phyloP scores from a whole-genome alignment of 768 basidiomycete genomes.

The Leccinum imitatum region DNA sequence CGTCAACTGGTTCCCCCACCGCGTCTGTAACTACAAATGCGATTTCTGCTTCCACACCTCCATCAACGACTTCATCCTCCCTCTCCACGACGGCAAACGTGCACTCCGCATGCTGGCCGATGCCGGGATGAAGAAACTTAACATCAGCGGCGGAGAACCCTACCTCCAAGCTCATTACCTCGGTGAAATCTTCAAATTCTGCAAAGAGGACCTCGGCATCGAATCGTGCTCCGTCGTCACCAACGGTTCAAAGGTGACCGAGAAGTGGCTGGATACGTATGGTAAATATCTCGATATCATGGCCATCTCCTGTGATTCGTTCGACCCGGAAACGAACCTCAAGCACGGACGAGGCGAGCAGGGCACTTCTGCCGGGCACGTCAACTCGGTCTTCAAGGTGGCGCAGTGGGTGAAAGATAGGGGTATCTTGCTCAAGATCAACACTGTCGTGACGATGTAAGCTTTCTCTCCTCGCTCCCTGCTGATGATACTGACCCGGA shows the following conservation, averaged over 20 bases:
- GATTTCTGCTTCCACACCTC: slow-evolving; percentile 37
- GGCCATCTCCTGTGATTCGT: slow-evolving; percentile 38
- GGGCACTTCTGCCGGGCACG: slow-evolving; percentile 24
- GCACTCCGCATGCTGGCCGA: slow-evolving; percentile 30
- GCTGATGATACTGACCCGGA: background rate
- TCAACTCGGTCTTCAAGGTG: slow-evolving; percentile 30
- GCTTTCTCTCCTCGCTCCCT: background rate
- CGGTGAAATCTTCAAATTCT: slow-evolving; percentile 33
- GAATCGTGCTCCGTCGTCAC: slow-evolving; percentile 30
- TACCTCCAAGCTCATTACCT: slow-evolving; percentile 33
- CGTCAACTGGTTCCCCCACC: slow-evolving; percentile 17
- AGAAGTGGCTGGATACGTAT: slow-evolving; percentile 37
- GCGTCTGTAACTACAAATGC: slow-evolving; percentile 32
- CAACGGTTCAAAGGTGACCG: slow-evolving; percentile 37
- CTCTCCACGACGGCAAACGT: slow-evolving; percentile 31
- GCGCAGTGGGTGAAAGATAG: slow-evolving; percentile 31
- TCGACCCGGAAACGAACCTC: slow-evolving; percentile 33
- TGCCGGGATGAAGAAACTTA: slow-evolving; percentile 35
- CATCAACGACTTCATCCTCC: slow-evolving; percentile 27
- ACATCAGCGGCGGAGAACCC: slow-evolving; percentile 35
- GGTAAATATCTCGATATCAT: slow-evolving; percentile 37
- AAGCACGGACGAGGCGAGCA: slow-evolving; percentile 31
- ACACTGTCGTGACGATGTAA: slow-evolving; percentile 31
- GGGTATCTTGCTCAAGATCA: slow-evolving; percentile 36
- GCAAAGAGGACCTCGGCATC: slow-evolving; percentile 33